Evolutionary conservation across 495 filamentous ascomycete species (phyloP), one percentile per base, ranked within the genome.

Genomic region (Penicillium bialowiezense): DNA sequence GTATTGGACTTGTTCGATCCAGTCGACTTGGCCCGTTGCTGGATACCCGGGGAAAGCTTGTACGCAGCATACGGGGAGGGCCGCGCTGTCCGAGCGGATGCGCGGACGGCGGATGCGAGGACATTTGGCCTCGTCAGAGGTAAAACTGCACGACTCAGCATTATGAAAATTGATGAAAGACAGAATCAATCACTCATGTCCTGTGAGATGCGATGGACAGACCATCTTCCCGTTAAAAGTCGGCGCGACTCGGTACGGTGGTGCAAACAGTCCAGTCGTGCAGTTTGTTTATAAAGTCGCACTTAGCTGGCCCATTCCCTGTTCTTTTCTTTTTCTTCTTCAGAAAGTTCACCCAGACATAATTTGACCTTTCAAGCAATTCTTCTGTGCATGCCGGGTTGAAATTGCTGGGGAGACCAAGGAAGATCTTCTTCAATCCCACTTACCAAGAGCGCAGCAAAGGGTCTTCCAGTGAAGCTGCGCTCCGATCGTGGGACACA

Each of bases 361-460:
- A 86, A 82, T 84, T 85, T 85, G 84, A 79, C 84, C 75, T 71
- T 59, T 56, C 72, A 69, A 58, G 68, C 73, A 29, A 52, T 42
- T 47, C 53, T 48, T 60, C 59, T 52, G 75, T 78, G 75, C 70
- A 69, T 76, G 73, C 54, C 60, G 68, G 67, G 83, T 83, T 86
- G 83, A 80, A 86, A 74, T 77, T 80, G 66, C 80, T 82, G 81
- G 83, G 83, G 70, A 88, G 85, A 87, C 66, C 35, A 68, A 78
- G 47, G 65, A 71, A 65, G 63, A 46, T 58, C 17, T 54, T 56
- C 60, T 70, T 65, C 67, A 54, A 58, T 75, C 75, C 70, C 73
- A 70, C 72, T 67, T 70, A 48, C 72, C 75, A 88, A 88, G 84
- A 86, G 81, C 79, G 73, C 77, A 70, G 71, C 68, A 58, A 76